phyloP scores from a whole-genome alignment of 148 eudicot species.

The Talinum fruticosum region DNA sequence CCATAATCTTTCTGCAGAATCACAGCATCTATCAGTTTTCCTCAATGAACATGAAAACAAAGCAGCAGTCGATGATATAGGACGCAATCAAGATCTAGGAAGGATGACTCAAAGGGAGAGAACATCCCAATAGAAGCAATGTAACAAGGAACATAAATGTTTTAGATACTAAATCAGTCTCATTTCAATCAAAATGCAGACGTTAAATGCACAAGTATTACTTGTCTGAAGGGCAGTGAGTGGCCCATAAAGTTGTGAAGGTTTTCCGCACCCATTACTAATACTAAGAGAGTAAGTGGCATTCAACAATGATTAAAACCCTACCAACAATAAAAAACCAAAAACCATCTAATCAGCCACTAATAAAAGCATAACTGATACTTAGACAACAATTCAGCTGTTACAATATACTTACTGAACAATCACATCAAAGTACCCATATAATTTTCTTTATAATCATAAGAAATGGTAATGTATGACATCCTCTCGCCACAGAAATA shows the following conservation, averaged over 20 bases:
- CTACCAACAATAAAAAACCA: not conserved
- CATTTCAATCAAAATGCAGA: not conserved
- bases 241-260: not conserved
- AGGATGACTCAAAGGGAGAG: not conserved
- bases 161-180: not conserved
- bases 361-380: not conserved
- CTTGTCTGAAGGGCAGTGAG: not conserved
- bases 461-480: not conserved
- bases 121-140: not conserved
- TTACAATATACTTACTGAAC: no score
- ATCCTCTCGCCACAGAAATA: not conserved
- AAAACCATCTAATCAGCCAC: not conserved
- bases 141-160: not conserved
- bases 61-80: not conserved
- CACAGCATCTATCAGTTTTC: not conserved
- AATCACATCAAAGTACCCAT: not conserved
- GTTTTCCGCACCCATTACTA: not conserved
- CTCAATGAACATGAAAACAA: not conserved
- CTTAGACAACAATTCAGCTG: not conserved
- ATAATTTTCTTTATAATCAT: not conserved
- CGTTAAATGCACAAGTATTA: no score
- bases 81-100: not conserved
- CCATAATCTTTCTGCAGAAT: conserved; percentile 28
- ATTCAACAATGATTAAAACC: not conserved
- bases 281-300: no score